Conservation (phyloP, 2,329 filamentous ascomycete genomes). For the Cercospora zeina region DNA sequence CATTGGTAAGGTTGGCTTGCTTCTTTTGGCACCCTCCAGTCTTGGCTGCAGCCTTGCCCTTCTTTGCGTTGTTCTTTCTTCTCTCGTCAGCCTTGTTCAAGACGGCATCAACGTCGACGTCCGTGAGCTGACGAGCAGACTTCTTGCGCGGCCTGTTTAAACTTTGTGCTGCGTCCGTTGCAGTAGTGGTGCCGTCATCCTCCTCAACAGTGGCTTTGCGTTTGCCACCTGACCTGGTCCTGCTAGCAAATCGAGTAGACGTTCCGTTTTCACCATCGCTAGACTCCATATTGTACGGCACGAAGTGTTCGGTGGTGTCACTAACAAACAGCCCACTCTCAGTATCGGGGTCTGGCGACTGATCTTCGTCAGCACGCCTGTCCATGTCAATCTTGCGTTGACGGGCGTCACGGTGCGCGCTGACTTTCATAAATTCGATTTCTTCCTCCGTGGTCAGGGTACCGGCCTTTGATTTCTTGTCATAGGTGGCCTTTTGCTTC, state of each 20-base stretch:
- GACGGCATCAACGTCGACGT: constrained; percentile 20
- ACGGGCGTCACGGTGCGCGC: constrained; percentile 25
- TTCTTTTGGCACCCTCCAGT: background rate
- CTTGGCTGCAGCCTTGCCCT: constrained; percentile 13
- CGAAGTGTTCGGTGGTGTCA: constrained; percentile 1
- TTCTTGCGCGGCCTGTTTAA: constrained; percentile 1
- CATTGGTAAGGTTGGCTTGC: constrained; percentile 15
- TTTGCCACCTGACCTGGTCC: constrained; percentile 8
- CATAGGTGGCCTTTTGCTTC: constrained; percentile 10
- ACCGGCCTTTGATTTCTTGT: constrained; percentile 22
- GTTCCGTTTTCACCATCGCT: constrained; percentile 1
- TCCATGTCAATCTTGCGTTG: constrained; percentile 26
- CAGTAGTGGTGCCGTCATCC: constrained; percentile 5
- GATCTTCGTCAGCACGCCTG: constrained; percentile 19
- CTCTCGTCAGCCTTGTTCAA: constrained; percentile 18
- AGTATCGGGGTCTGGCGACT: constrained; percentile 16
- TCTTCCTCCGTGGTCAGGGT: constrained; percentile 27
- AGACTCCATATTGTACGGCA: constrained; percentile 4
- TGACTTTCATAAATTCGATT: constrained; percentile 29
- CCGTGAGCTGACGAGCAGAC: background rate
- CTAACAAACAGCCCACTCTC: constrained; percentile 23
- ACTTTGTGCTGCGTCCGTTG: background rate
- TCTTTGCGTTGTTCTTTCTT: constrained; percentile 19
- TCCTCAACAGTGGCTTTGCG: constrained; percentile 10
- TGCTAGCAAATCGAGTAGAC: background rate